Conservation (phyloP, 192 early-diverging fungal genomes). For the Backusella parvicylindrica region DNA sequence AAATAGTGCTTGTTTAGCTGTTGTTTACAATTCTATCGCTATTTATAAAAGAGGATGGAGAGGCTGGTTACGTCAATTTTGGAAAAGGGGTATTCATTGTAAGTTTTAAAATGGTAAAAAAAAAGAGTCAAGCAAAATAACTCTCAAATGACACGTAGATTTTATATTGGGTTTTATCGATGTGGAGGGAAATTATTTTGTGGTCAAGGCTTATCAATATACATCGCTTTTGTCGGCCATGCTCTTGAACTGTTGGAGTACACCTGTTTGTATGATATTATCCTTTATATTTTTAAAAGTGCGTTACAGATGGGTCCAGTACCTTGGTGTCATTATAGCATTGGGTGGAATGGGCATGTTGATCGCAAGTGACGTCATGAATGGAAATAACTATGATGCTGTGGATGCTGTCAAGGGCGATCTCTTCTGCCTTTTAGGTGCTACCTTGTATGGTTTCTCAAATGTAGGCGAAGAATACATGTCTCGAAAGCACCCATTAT, state of each 20-base stretch:
- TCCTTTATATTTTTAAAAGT: constrained; percentile 61
- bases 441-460: constrained; percentile 71
- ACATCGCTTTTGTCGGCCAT: constrained; percentile 74
- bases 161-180: constrained; percentile 64
- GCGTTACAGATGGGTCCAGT: constrained; percentile 63
- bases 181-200: constrained; percentile 83
- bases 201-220: constrained; percentile 73
- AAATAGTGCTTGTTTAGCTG: constrained; percentile 49
- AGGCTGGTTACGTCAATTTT: constrained; percentile 44
- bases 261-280: constrained; percentile 70
- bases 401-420: constrained; percentile 63
- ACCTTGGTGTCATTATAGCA: constrained; percentile 64
- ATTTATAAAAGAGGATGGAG: constrained; percentile 48
- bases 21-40: constrained; percentile 49
- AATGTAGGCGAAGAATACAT: constrained; percentile 71
- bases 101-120: constrained; percentile 2
- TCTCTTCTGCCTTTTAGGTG: constrained; percentile 67
- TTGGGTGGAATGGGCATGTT: constrained; percentile 67
- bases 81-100: constrained; percentile 42
- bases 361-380: constrained; percentile 63
- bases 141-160: constrained; percentile 21
- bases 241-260: constrained; percentile 77
- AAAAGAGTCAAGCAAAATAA: not conserved
- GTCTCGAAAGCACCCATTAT: constrained; percentile 68
- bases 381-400: constrained; percentile 54